Base-by-base conservation (phyloP, 2,329 filamentous ascomycete species). In the Ophiostoma novo-ulmi region DNA sequence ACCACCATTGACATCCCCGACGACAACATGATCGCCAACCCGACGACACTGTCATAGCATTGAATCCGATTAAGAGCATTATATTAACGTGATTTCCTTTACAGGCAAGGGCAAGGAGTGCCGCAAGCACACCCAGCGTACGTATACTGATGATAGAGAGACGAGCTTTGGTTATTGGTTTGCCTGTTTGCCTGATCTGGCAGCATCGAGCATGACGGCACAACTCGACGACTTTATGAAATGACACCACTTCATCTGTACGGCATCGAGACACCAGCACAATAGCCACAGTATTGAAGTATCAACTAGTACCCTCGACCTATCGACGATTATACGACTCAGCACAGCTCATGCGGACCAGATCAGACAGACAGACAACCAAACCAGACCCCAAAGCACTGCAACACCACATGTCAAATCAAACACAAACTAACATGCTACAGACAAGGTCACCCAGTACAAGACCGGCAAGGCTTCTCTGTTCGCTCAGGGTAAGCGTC, bases 401-500 rank as follows among this genome's bases (percentile, higher is more conserved):
- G 26, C 22, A 20, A 52, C 26, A 61, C 22, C 31, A 31, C 31
- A 26, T 26, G 35, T 36, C 22, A 61, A 35, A 3, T 14, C 26
- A 13, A 22, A 44, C 31, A 67, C 48, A 44, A 20, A n/a, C 61
- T 70, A 70, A 72, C 69, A 55, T 17, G 79, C 88, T 90, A 61
- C 71, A 75, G 74, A 75, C 87, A 91, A 91, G 84, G 91, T 93
- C 81, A 93, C 91, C 77, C 91, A 94, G 85, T 94, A 94, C 89
- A 94, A 76, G 75, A 78, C 79, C 69, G 80, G 79, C 72, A 75
- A 76, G 74, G 79, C 79, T 72, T 79, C 77, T 67, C 70, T 78
- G 70, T 80, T 80, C 76, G 79, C 79, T 74, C 94, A 99, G 89
- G 94, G 94, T 89, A 99, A 98, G 92, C 92, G 94, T 85, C 94